Base-by-base conservation (phyloP, 148 eudicot species). In the Bassia scoparia region DNA sequence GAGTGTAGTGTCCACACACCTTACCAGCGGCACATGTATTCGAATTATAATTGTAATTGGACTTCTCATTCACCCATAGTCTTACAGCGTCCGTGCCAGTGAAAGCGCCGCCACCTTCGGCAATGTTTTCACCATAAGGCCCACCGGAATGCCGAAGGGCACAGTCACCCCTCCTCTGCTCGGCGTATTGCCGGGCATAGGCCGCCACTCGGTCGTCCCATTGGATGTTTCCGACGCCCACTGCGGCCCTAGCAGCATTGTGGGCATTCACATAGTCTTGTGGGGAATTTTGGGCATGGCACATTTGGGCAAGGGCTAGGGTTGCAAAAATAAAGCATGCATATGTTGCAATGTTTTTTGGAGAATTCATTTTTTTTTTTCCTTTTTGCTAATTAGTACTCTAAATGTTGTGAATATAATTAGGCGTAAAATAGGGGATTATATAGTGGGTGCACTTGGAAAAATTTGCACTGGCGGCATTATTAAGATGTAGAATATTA, bases 1-100 rank as follows among this genome's bases (percentile, higher is more conserved):
- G 89, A 4, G 89, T 83, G 24, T 83, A 86, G 61, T 86, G 89
- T 20, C 78, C 74, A 70, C 84, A 83, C 41, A 54, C 29, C 59
- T 67, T 27, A 23, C 76, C 76, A 43, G 65, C 9, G 48, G 72
- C 77, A 64, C 87, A 84, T 46, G 83, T 56, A 38, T 84, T 84
- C 13, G 76, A 24, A 16, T 30, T 38, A 53, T 84, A 74, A 48
- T 79, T 46, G 61, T 84, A 84, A 34, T 74, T 1, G 1, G 53
- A 43, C 65, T 81, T 73, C 62, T 84, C 87, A 17, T 24, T 43
- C 7, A 76, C 82, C 84, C 84, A 84, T 23, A 79, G 0, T n/a
- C 79, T 53, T 3, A 84, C 84, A 0, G 83, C 83, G 0, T 11
- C 74, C 4, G 38, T 58, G 13, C 74, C 84, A 0, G 76, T 74